These are phyloP conservation scores for Botryotinia calthae DNA, from an alignment of 2,329 filamentous ascomycete genomes.

Conservation along the genomic window DNA sequence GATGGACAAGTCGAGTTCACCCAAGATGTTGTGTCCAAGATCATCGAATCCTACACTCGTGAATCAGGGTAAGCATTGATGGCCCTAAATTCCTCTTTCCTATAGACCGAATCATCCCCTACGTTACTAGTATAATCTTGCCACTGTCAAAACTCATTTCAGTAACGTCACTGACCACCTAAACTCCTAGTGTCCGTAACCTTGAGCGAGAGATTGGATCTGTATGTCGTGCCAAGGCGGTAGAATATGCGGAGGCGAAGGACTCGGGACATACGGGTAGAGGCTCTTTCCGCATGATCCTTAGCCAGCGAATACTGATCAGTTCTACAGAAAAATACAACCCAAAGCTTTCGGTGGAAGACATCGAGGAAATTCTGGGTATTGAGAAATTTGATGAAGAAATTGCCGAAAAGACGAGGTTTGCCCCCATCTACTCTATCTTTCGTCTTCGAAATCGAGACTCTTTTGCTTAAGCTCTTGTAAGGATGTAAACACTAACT, in stretches of 20 bases:
- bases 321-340: constrained; percentile 59
- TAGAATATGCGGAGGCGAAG: constrained; percentile 88
- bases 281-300: neutral
- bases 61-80: constrained; percentile 55
- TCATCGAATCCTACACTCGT: constrained; percentile 94
- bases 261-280: constrained; percentile 58
- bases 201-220: constrained; percentile 93
- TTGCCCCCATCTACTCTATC: constrained; percentile 16
- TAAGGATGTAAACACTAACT: constrained; percentile 23
- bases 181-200: constrained; percentile 72
- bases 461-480: constrained; percentile 21
- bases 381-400: constrained; percentile 95
- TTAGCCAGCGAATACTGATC: constrained; percentile 16
- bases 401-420: constrained; percentile 75
- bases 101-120: neutral
- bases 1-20: constrained; percentile 72
- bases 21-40: constrained; percentile 85
- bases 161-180: constrained; percentile 15
- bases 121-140: neutral
- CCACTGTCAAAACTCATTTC: neutral
- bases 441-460: constrained; percentile 21
- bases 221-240: constrained; percentile 91
- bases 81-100: neutral
- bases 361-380: constrained; percentile 87
- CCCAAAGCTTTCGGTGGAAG: constrained; percentile 68